These are phyloP conservation scores for Allium cepa DNA, from an alignment of 106 monocot genomes.

Conservation along the genomic window DNA sequence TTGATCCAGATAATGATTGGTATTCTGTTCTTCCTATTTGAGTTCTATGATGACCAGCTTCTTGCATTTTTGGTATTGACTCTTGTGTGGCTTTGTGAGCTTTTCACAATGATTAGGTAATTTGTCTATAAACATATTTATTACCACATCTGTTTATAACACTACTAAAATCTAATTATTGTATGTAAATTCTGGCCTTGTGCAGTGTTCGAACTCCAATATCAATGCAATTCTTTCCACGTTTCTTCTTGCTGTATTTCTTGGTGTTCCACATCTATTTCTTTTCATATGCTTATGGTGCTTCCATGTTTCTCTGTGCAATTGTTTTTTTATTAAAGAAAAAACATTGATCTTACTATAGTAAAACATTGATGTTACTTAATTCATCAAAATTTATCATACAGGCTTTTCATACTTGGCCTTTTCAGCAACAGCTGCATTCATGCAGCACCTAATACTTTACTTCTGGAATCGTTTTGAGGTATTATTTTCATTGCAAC, in stretches of 20 bases:
- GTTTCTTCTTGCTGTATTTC: constrained; percentile 96
- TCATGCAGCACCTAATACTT: constrained; percentile 98
- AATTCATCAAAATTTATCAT: constrained; percentile 4
- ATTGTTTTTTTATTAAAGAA: neutral
- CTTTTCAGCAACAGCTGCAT: constrained; percentile 90
- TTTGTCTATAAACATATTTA: no score
- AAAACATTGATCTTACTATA: neutral
- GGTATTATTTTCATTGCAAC: constrained; percentile 25
- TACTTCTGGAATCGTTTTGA: constrained; percentile 99
- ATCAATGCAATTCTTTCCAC: constrained; percentile 99
- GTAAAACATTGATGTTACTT: neutral
- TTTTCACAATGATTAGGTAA: constrained; percentile 98
- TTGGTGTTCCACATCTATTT: constrained; percentile 96
- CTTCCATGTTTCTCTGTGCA: neutral
- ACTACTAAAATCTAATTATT: no score
- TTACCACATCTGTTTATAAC: no score
- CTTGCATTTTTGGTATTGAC: constrained; percentile 95
- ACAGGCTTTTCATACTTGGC: constrained; percentile 96
- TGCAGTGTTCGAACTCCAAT: constrained; percentile 97
- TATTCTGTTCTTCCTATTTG: constrained; percentile 93
- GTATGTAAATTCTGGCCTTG: constrained; percentile 11
- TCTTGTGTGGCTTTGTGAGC: constrained; percentile 97
- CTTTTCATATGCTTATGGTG: constrained; percentile 97
- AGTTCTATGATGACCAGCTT: constrained; percentile 98
- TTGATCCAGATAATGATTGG: constrained; percentile 92